Evolutionary conservation across 2,329 filamentous ascomycete genomes (phyloP), one percentile per base, ranked within the genome.

Genomic region (Neofusicoccum kwambonambiense): DNA sequence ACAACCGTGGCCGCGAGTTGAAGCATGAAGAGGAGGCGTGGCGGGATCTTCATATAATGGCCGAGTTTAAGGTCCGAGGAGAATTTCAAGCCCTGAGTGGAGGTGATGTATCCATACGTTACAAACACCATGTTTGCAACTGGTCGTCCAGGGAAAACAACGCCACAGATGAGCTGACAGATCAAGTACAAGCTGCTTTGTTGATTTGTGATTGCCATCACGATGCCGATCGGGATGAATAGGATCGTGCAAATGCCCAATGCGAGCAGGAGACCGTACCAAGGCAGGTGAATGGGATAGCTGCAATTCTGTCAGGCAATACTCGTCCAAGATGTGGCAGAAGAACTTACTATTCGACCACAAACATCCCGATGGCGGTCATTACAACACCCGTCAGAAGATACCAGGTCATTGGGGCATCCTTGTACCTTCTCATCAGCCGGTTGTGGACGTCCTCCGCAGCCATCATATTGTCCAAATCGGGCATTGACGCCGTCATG

Each of bases 121-220:
- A 94, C 91, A 71, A 96, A 96, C 41, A 96, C 91, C 92, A 96
- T 96, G 76, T 96, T 95, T 58, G 92, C 92, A 11, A 96, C 91
- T 1, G 92, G 92, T 1, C 90, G 89, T 34, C 92, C 92, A 0
- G 92, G 92, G 74, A 96, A 96, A 15, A 92, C 83, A 58, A 86
- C 88, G 62, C 92, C 92, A 68, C 91, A 94, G 68, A 95, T 89
- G 65, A 96, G 84, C 77, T 95, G 92, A 75, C 91, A 94, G 70
- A 95, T 91, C 41, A 95, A 84, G 75, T 94, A 95, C 69, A 94
- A 91, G 75, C 89, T 92, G 76, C 88, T 92, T 76, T 95, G 91
- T 74, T 94, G 91, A 75, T 95, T 96, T 9, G 92, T 96, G 69
- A 96, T 92, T 15, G 92, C 92, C 90, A 95, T 96, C 71, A 96